Base-by-base conservation (phyloP, 352 stramenopile species). In the Globisporangium cederbergense region DNA sequence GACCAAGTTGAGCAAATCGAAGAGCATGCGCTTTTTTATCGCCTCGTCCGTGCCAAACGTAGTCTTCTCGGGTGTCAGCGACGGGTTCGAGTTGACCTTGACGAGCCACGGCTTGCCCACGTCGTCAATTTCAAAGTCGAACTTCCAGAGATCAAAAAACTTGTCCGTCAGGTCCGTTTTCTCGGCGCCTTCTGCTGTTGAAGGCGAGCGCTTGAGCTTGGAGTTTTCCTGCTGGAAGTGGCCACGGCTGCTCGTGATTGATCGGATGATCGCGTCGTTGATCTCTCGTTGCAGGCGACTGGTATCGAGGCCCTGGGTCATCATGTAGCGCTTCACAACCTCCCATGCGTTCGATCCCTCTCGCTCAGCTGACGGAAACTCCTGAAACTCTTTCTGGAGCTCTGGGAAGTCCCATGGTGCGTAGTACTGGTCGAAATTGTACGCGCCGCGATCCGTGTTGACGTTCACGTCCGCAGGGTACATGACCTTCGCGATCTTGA, bases 121-220 rank as follows among this genome's bases (percentile, higher is more conserved):
- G 69, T 91, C 77, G 64, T 99, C 96, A 25, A 99, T 72, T 75
- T 99, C 93, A 53, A 99, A 94, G 65, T 99, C 96, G 64, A 98
- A 92, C 25, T 93, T 97, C 60, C 97, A 88, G 18, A 99, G 75
- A 65, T 99, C 95, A 68, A 99, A 97, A 60, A 97, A 98, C 60
- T 71, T 90, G 43, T 88, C 76, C 2, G 65, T 73, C 22, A 89
- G 54, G 51, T 89, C 75, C 3, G 65, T 77, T 13, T 61, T 66
- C 1, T 67, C 5, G 70, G 57, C 22, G 70, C 78, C 59, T 14
- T 62, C 63, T 40, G 38, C 13, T 18, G 30, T 25, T 10, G 52
- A 5, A 2, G 62, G 56, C 34, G 62, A 52, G 16, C 78, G 81
- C 55, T 84, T 75, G 47, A 93, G 58, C 55, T 81, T 83, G 28